Conservation (phyloP, 192 early-diverging fungal genomes). For the Umbelopsis sp. region DNA sequence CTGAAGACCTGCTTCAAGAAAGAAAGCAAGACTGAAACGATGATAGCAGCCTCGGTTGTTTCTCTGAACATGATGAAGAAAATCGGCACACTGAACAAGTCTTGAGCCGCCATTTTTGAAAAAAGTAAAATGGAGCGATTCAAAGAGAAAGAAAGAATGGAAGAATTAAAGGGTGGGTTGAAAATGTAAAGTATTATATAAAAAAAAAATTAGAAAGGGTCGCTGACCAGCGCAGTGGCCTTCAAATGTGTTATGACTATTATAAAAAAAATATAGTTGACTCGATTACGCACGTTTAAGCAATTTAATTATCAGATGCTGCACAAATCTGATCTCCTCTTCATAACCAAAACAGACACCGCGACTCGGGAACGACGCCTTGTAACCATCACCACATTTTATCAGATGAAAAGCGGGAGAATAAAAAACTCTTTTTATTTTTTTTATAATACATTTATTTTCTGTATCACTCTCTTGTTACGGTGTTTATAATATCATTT, state of each 20-base stretch:
- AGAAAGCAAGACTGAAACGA: constrained; percentile 84
- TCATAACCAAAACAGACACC: not conserved
- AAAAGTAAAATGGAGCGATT: not conserved
- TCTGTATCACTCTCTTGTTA: no score
- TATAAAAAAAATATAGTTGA: no score
- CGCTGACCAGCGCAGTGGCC: no score
- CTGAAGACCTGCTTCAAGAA: constrained; percentile 73
- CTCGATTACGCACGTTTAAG: no score
- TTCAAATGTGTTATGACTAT: no score
- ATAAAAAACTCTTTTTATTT: not conserved
- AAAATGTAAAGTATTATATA: constrained; percentile 16
- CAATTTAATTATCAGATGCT: constrained; percentile 1
- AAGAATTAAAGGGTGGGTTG: not conserved
- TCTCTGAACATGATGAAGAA: constrained; percentile 85
- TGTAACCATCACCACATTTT: not conserved
- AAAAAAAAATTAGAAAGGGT: not conserved
- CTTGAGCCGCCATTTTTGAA: constrained; percentile 24
- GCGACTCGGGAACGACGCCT: not conserved
- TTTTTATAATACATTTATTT: not conserved
- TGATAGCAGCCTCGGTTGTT: constrained; percentile 84
- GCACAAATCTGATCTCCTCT: constrained; percentile 14
- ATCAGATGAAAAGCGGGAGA: not conserved
- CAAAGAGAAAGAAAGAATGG: not conserved
- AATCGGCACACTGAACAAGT: constrained; percentile 68
- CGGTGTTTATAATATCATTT: no score